Evolutionary conservation across 148 eudicot species (phyloP), one percentile per base, ranked within the genome.

Genomic region (Nepenthes mirabilis): DNA sequence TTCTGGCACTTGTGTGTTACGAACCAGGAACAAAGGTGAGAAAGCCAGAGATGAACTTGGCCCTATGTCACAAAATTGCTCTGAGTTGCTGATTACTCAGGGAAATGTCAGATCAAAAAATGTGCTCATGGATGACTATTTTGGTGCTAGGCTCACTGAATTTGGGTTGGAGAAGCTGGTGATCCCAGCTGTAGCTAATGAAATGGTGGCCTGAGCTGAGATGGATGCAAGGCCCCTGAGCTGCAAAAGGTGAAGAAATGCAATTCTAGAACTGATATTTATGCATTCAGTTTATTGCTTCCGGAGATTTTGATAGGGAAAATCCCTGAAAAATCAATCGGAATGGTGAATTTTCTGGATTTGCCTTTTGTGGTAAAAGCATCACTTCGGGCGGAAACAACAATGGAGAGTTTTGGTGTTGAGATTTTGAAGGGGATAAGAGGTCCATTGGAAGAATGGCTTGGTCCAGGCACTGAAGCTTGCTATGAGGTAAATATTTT

Each of bases 401-500:
- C 98, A 0, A 83, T 93, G 96, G 98, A 93, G 68, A 95, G 88
- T 51, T 93, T 88, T 32, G 96, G 86, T 11, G 72, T 93, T 40
- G 98, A 93, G 78, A 80, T 93, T 14, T 71, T 88, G 74, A 93
- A 84, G 72, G 95, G 88, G 37, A 76, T 82, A 58, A 88, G 94
- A 72, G 88, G 86, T 67, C 98, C 95, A 0, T 83, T 93, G 95
- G 98, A 93, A 79, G 96, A 88, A 23, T 50, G 96, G 98, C 8
- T 60, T 93, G 64, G 94, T 93, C n/a, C 98, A 93, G 57, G 96
- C 96, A 5, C 62, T 93, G 72, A 93, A 88, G 75, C 88, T 93
- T 34, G 96, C 98, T 0, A 93, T 93, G 98, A 88, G 68, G 98
- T 88, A 67, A 93, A 85, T 55, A 75, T 93, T 93, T 71, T 85